Evolutionary conservation across 306 rosid species (phyloP).

Genomic region (Astragalus glycyphyllos): DNA sequence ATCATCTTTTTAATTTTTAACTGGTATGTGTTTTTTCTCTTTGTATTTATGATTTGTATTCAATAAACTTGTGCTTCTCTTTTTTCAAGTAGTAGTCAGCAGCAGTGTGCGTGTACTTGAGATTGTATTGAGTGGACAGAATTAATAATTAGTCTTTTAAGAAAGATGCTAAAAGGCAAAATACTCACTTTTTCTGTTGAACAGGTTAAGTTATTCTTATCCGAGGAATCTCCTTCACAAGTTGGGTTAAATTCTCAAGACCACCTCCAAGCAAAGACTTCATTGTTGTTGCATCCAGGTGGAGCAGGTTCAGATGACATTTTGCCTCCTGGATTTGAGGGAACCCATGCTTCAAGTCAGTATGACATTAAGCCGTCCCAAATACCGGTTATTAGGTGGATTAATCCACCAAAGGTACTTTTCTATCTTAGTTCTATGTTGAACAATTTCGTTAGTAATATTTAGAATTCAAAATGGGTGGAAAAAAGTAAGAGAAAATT

Average conservation of each 20-base stretch:
- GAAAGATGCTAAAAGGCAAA: neutral
- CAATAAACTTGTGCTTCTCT: slow-evolving; percentile 9
- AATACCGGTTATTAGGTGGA: slow-evolving; percentile 78
- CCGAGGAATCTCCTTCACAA: slow-evolving; percentile 84
- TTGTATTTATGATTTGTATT: neutral
- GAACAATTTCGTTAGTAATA: neutral
- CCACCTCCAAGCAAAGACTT: slow-evolving; percentile 86
- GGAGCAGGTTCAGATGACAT: slow-evolving; percentile 71
- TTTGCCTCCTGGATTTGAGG: slow-evolving; percentile 95
- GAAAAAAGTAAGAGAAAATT: neutral
- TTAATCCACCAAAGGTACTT: slow-evolving; percentile 70
- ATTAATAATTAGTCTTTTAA: slow-evolving; percentile 22
- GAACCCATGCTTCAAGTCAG: slow-evolving; percentile 62
- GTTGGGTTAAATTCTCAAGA: slow-evolving; percentile 85
- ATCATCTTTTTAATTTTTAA: slow-evolving; percentile 10
- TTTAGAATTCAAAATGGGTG: neutral
- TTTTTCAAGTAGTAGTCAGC: slow-evolving; percentile 20
- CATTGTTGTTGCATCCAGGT: slow-evolving; percentile 63
- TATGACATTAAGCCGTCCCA: slow-evolving; percentile 66
- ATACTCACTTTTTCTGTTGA: slow-evolving; percentile 31
- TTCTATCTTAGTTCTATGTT: slow-evolving; percentile 15
- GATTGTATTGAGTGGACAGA: slow-evolving; percentile 7
- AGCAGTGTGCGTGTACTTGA: slow-evolving; percentile 12
- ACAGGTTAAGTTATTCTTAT: slow-evolving; percentile 78
- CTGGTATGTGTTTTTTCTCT: neutral